Percentiles rank a stretch among this genome's conserved stretches.
Evolutionary conservation across 2,329 filamentous ascomycete genomes (phyloP).

Genomic region (Beauveria sp.): DNA sequence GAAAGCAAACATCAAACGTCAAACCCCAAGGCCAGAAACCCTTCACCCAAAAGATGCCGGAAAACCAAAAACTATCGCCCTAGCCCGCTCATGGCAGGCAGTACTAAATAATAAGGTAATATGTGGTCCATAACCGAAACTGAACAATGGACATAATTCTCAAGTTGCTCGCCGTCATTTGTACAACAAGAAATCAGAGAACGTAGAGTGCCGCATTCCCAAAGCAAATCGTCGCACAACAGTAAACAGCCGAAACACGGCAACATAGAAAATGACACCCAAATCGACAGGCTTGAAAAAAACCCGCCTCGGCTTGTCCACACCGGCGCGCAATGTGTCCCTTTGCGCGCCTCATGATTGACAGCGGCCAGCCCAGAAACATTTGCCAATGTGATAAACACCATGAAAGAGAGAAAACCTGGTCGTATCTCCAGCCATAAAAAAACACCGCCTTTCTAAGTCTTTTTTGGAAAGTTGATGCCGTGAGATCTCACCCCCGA

Average conservation of each 20-base stretch:
- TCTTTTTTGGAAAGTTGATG: slow-evolving; percentile 36
- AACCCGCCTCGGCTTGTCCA: slow-evolving; percentile 10
- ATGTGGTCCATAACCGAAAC: slow-evolving; percentile 8
- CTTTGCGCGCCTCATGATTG: slow-evolving; percentile 24
- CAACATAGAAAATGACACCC: slow-evolving; percentile 14
- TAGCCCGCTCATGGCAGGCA: slow-evolving; percentile 7
- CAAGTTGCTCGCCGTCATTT: slow-evolving; percentile 12
- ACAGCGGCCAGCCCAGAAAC: slow-evolving; percentile 23
- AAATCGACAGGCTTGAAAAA: slow-evolving; percentile 26
- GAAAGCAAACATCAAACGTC: slow-evolving; percentile 7
- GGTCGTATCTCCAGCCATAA: slow-evolving; percentile 21
- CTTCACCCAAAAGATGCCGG: slow-evolving; percentile 5
- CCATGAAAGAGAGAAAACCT: slow-evolving; percentile 13
- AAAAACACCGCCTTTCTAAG: slow-evolving; percentile 36
- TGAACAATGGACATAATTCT: slow-evolving; percentile 8
- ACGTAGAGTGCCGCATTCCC: slow-evolving; percentile 20
- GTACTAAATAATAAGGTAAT: slow-evolving; percentile 12
- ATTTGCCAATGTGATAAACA: slow-evolving; percentile 27
- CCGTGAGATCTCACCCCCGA: slow-evolving; percentile 39
- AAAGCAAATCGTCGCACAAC: slow-evolving; percentile 21
- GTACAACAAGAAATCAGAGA: slow-evolving; percentile 16
- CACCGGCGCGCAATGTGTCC: slow-evolving; percentile 21
- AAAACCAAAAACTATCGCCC: slow-evolving; percentile 9
- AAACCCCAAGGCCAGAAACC: slow-evolving; percentile 6
- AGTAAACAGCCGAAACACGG: slow-evolving; percentile 12